Percentiles rank a stretch among this genome's conserved stretches.
These are phyloP conservation scores for Lachnellula subtilissima DNA, from an alignment of 2,329 filamentous ascomycete genomes.

Conservation along the genomic window DNA sequence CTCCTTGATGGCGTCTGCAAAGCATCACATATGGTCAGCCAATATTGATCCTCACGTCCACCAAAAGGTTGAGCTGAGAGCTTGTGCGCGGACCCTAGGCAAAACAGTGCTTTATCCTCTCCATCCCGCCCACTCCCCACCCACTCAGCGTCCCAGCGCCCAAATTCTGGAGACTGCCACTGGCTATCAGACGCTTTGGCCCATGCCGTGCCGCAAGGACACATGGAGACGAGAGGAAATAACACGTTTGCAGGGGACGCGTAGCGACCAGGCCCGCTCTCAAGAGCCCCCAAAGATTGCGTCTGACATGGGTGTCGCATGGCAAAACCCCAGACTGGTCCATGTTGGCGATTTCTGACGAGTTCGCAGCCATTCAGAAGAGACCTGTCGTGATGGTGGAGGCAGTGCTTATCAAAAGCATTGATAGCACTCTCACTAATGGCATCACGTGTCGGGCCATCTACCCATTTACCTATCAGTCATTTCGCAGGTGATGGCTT, in stretches of 20 bases:
- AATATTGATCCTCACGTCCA: constrained; percentile 6
- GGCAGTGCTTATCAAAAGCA: background rate
- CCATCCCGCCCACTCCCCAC: background rate
- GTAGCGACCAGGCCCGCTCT: background rate
- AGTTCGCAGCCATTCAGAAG: background rate
- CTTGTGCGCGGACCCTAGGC: constrained; percentile 7
- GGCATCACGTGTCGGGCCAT: background rate
- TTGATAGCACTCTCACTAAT: too few relatives aligned
- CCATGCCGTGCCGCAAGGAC: constrained; percentile 7
- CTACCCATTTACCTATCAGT: background rate
- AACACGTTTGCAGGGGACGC: too few relatives aligned
- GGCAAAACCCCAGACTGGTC: background rate
- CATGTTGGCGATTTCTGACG: too few relatives aligned
- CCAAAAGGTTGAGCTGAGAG: constrained; percentile 5
- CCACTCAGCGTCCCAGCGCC: too few relatives aligned
- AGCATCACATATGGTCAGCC: constrained; percentile 7
- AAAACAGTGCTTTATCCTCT: background rate
- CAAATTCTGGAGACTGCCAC: too few relatives aligned
- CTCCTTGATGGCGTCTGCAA: constrained; percentile 8
- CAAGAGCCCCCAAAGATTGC: constrained; percentile 2
- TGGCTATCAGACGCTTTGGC: background rate
- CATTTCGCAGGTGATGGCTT: too few relatives aligned
- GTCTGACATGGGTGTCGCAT: constrained; percentile 5
- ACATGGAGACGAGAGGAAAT: constrained; percentile 2
- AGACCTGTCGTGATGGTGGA: background rate